Evolutionary conservation across 306 rosid genomes (phyloP), one percentile per base, ranked within the genome.

Genomic region (Canavalia ensiformis): DNA sequence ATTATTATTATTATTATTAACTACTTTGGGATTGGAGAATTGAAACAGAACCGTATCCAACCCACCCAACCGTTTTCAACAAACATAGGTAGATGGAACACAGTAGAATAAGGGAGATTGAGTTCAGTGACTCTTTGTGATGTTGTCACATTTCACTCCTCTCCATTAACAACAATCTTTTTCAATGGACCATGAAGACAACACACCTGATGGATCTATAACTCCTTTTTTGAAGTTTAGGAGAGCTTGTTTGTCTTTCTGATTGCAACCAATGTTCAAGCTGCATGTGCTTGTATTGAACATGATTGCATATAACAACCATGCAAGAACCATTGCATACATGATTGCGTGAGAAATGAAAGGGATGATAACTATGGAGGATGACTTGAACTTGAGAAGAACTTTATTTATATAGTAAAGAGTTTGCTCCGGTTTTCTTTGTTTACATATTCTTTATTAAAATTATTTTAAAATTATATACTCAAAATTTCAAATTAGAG

Each of bases 91-190:
- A 18, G 25, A 18, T 18, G 25, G 25, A 18, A 18, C 25, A 18
- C 25, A 18, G 66, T 49, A 56, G 30, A 25, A 9, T 6, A 31
- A 2, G 66, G 42, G 41, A 59, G 66, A 31, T 6, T 9, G 28
- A 72, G 50, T 7, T 71, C 9, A 3, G 45, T 71, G 76, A 71
- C 63, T 34, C 50, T 52, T 34, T 33, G 77, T n/a, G 2, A 8
- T 7, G 49, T 35, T 52, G 50, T 49, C 12, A 13, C 77, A 72
- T 1, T 13, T 33, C 37, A 72, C 50, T 35, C 64, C 77, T 6
- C 0, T 54, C 77, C 65, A 54, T 1, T 35, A 3, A 52, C 77
- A 54, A 12, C 65, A 72, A 10, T 72, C 51, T 37, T 37, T 3
- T 35, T 35, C 18, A 28, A 4, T 11, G 2, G 18, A 35, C 65